Evolutionary conservation across 331 rosid genomes (phyloP), one percentile per base, ranked within the genome.

Genomic region (Pyrus hybrid): DNA sequence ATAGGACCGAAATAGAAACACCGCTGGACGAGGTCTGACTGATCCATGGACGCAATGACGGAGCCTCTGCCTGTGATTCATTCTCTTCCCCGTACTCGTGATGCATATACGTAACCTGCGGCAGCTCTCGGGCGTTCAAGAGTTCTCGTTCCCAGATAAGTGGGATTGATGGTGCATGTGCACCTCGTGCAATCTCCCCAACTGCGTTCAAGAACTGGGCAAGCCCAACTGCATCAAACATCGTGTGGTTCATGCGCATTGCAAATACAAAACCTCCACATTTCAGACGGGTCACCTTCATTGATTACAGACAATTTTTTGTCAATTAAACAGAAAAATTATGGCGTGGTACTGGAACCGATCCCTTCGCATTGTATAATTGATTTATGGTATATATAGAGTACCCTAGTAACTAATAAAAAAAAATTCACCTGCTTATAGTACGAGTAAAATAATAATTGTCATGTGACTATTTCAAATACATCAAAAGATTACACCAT

Each of bases 221-320:
- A 5, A 87, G 16, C 5, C 88, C 88, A 1, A 25, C 12, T 1
- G 75, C 17, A 16, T 84, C 90, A 13, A 80, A 74, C 1, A 84
- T 26, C 0, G 80, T 75, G 77, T 87, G 90, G 63, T 79, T 87
- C n/a, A 86, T 12, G 22, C 86, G 80, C 10, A 68, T 2, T 3
- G 80, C 83, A 1, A 87, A 25, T 37, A 80, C 65, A 23, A 82
- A 82, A 17, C 90, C 90, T 17, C 88, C 85, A 25, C 88, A 84
- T 33, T 2, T 3, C 2, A 87, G n/a, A 13, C 75, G 80, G 7
- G 84, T 86, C 37, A 86, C 84, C 87, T 83, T 28, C 18, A 60
- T 13, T n/a, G n/a, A 28, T 28, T 28, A 28, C 30, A 28, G 4
- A 28, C 30, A 28, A 4, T 28, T 28, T 28, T 28, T 28, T 2